phyloP scores from a whole-genome alignment of 495 filamentous ascomycete genomes.

The Physcia stellaris region DNA sequence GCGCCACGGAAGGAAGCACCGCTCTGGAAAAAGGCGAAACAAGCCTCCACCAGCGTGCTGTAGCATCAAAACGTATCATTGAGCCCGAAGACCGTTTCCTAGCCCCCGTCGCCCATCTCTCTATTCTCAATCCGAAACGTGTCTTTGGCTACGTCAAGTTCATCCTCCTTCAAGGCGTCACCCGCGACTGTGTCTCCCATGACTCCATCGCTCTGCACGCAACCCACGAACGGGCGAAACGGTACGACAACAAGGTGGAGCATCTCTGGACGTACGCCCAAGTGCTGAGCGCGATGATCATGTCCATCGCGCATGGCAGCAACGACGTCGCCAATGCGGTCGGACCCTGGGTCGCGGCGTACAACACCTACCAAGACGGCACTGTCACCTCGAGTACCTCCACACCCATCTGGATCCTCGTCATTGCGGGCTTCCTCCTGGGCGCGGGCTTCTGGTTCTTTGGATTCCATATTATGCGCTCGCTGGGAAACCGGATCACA shows the following conservation, averaged over 20 bases:
- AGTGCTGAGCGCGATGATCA: conserved; percentile 51
- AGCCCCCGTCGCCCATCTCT: conserved; percentile 19
- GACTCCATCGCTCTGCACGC: conserved; percentile 32
- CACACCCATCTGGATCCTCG: conserved; percentile 56
- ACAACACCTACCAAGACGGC: conserved; percentile 37
- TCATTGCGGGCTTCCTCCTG: conserved; percentile 41
- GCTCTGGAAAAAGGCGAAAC: conserved; percentile 16
- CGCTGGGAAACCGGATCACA: conserved; percentile 57
- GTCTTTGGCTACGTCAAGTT: conserved; percentile 30
- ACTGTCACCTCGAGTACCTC: conserved; percentile 28
- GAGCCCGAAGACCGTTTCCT: conserved; percentile 25
- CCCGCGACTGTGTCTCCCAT: conserved; percentile 42
- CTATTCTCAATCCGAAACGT: conserved; percentile 22
- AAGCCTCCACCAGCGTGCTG: conserved; percentile 15
- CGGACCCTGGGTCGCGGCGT: conserved; percentile 53
- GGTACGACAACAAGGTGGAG: conserved; percentile 59
- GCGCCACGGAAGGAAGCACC: conserved; percentile 11
- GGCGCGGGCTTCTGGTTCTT: conserved; percentile 56
- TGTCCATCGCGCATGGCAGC: conserved; percentile 61
- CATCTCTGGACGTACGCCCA: conserved; percentile 60
- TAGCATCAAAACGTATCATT: conserved; percentile 1
- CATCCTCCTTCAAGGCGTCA: conserved; percentile 42
- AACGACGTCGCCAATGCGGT: conserved; percentile 65
- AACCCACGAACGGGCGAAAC: conserved; percentile 44
- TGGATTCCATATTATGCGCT: conserved; percentile 58